A percentile compares a stretch with the other conserved stretches of the same genome.
These are phyloP conservation scores for Saraca asoca DNA, from an alignment of 331 rosid species.

Conservation along the genomic window DNA sequence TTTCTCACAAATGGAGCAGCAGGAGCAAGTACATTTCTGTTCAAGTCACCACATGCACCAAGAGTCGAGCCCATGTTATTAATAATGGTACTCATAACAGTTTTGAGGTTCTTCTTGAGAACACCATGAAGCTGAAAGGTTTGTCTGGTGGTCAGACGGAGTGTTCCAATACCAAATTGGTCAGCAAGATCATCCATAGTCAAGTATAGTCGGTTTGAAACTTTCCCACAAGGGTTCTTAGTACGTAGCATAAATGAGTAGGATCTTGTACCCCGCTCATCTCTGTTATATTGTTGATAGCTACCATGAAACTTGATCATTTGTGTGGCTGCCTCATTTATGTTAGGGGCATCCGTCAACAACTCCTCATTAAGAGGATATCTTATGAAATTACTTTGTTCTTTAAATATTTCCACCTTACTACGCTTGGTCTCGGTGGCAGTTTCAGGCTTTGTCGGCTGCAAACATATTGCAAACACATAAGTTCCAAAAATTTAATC, in stretches of 20 bases:
- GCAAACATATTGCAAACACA: conserved; percentile 32
- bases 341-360: conserved; percentile 79
- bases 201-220: conserved; percentile 78
- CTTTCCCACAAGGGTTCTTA: conserved; percentile 93
- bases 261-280: conserved; percentile 76
- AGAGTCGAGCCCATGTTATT: conserved; percentile 87
- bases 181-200: conserved; percentile 99
- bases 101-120: conserved; percentile 85
- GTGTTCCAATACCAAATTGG: conserved; percentile 96
- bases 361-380: conserved; percentile 94
- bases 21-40: conserved; percentile 97
- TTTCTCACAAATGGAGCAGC: conserved; percentile 79
- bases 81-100: conserved; percentile 80
- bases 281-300: conserved; percentile 91
- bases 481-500: background rate
- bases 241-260: conserved; percentile 98
- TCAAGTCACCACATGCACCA: conserved; percentile 97
- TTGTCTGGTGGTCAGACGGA: conserved; percentile 91
- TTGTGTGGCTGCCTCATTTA: conserved; percentile 87
- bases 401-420: conserved; percentile 89
- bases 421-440: conserved; percentile 73
- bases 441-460: conserved; percentile 68
- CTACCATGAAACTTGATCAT: conserved; percentile 96
- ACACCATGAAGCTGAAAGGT: conserved; percentile 98
- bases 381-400: conserved; percentile 87